Evolutionary conservation across 208 protist species (phyloP).

Genomic region (Leptomonas seymouri): DNA sequence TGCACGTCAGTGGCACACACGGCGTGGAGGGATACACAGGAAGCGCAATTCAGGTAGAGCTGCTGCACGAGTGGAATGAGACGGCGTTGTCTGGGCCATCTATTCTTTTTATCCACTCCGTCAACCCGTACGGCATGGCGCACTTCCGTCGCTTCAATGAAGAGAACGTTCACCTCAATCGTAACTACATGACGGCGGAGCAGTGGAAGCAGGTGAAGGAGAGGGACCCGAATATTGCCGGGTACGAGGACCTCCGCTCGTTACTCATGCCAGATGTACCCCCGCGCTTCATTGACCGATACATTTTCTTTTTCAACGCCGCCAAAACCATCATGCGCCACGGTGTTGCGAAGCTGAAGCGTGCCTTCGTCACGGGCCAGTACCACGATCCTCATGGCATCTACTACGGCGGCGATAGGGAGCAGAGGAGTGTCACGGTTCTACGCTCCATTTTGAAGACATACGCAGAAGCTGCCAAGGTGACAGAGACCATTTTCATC

Average conservation of each 20-base stretch:
- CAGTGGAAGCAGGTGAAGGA: constrained; percentile 51
- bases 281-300: constrained; percentile 75
- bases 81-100: constrained; percentile 57
- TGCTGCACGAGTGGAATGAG: constrained; percentile 66
- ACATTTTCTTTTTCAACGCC: constrained; percentile 51
- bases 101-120: constrained; percentile 83
- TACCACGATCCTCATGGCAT: constrained; percentile 74
- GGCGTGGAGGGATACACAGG: constrained; percentile 88
- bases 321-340: constrained; percentile 35
- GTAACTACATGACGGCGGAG: constrained; percentile 72
- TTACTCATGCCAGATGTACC: constrained; percentile 35
- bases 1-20: constrained; percentile 79
- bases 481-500: constrained; percentile 58
- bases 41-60: constrained; percentile 79
- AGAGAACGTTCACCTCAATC: constrained; percentile 85
- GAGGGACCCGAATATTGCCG: constrained; percentile 44
- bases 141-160: constrained; percentile 83
- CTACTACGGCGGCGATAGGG: constrained; percentile 69
- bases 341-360: constrained; percentile 51
- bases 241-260: constrained; percentile 50
- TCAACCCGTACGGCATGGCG: constrained; percentile 90
- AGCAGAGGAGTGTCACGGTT: constrained; percentile 64
- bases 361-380: constrained; percentile 65
- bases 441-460: constrained; percentile 53
- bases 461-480: constrained; percentile 28